phyloP scores from a whole-genome alignment of 306 rosid species.

The Myrica gale region DNA sequence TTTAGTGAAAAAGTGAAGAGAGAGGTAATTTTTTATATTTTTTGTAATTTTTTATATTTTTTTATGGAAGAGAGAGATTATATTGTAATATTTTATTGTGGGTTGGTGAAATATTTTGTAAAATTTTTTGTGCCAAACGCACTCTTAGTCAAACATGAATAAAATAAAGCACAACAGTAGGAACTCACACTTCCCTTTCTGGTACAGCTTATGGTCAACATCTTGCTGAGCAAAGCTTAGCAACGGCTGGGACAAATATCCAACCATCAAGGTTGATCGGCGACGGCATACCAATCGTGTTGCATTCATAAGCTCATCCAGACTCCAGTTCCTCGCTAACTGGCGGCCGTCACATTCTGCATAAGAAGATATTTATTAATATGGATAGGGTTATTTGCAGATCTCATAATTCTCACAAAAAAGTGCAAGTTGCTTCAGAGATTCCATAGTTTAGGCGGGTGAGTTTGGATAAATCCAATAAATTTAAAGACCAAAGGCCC shows the following conservation, averaged over 20 bases:
- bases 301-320: not conserved
- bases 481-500: no score
- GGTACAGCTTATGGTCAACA: slow-evolving; percentile 11
- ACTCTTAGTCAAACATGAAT: not conserved
- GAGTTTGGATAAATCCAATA: no score
- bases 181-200: not conserved
- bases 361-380: not conserved
- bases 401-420: not conserved
- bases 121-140: no score
- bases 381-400: not conserved
- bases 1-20: no score
- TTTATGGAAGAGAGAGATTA: no score
- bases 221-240: slow-evolving; percentile 13
- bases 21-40: no score
- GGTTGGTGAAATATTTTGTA: no score
- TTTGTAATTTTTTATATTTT: no score
- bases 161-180: not conserved
- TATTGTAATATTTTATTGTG: no score
- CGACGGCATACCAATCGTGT: slow-evolving; percentile 5
- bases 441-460: no score
- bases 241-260: not conserved
- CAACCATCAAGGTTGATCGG: not conserved
- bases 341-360: not conserved
- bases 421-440: not conserved
- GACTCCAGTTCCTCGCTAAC: not conserved